These are phyloP conservation scores for Fusarium aywerte DNA, from an alignment of 2,329 filamentous ascomycete genomes.

Conservation along the genomic window DNA sequence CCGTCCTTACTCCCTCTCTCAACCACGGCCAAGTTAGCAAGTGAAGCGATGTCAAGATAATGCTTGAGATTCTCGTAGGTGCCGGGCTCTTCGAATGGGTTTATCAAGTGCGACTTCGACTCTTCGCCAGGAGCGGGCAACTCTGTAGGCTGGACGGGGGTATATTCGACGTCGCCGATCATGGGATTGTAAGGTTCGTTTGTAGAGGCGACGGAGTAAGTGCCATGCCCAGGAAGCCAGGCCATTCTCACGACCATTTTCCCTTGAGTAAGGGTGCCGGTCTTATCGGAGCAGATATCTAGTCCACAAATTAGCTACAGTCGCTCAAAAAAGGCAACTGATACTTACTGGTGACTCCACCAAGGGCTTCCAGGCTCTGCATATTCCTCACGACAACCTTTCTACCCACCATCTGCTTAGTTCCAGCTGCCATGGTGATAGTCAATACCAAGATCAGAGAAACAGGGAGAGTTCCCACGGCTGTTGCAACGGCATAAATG, in stretches of 20 bases:
- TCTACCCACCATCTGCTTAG: slow-evolving; percentile 60
- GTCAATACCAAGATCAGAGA: slow-evolving; percentile 64
- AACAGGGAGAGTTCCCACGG: slow-evolving; percentile 58
- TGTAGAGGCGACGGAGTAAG: slow-evolving; percentile 44
- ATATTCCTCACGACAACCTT: slow-evolving; percentile 62
- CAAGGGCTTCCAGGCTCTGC: slow-evolving; percentile 54
- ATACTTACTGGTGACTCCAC: slow-evolving; percentile 60
- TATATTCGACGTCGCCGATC: slow-evolving; percentile 34
- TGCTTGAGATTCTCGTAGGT: slow-evolving; percentile 60
- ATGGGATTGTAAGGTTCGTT: slow-evolving; percentile 48
- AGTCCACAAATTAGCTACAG: background rate
- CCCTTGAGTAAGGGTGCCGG: slow-evolving; percentile 51
- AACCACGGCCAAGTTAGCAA: slow-evolving; percentile 73
- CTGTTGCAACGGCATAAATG: slow-evolving; percentile 55
- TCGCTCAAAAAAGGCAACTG: background rate
- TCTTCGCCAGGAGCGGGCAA: slow-evolving; percentile 32
- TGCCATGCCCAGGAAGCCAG: slow-evolving; percentile 48
- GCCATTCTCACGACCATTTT: slow-evolving; percentile 49
- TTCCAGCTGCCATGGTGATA: slow-evolving; percentile 66
- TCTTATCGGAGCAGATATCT: slow-evolving; percentile 52
- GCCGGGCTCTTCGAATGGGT: slow-evolving; percentile 51
- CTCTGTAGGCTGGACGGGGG: slow-evolving; percentile 28
- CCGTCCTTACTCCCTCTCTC: slow-evolving; percentile 52
- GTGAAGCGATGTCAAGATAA: slow-evolving; percentile 70
- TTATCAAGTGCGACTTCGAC: slow-evolving; percentile 44